Evolutionary conservation across 768 basidiomycete genomes (phyloP).

Genomic region (Tricholoma saponaceum): DNA sequence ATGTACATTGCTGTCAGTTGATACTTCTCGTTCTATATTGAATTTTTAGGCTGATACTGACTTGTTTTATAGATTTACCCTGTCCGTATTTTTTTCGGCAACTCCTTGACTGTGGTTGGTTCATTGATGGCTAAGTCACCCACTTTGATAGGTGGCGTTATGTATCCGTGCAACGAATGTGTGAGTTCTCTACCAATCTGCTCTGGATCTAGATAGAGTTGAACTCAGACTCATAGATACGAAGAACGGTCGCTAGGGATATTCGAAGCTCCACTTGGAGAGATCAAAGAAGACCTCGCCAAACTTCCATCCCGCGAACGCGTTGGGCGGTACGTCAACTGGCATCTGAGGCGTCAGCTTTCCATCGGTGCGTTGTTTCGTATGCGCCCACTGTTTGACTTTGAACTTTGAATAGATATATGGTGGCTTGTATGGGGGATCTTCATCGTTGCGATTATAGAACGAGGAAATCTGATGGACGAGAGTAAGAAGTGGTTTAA

Average conservation of each 20-base stretch:
- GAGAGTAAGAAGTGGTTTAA: constrained; percentile 61
- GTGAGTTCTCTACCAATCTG: constrained; percentile 24
- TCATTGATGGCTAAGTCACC: not conserved
- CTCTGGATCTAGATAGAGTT: not conserved
- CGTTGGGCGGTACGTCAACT: constrained; percentile 41
- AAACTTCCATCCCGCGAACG: constrained; percentile 36
- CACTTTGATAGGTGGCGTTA: constrained; percentile 41
- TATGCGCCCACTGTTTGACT: not conserved
- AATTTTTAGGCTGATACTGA: not conserved
- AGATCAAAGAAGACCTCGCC: constrained; percentile 38
- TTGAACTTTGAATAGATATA: constrained; percentile 44
- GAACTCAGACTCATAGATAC: constrained; percentile 33
- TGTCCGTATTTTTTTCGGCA: constrained; percentile 18
- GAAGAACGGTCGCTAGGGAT: constrained; percentile 72
- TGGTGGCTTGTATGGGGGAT: constrained; percentile 81
- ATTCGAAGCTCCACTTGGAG: constrained; percentile 46
- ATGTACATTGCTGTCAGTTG: constrained; percentile 62
- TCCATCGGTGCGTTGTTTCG: constrained; percentile 36
- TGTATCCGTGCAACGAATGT: constrained; percentile 68
- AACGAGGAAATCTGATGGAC: constrained; percentile 54
- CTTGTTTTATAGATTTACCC: constrained; percentile 34
- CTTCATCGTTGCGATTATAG: constrained; percentile 69
- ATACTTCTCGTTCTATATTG: constrained; percentile 3
- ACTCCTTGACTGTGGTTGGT: not conserved
- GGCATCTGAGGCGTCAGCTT: constrained; percentile 66